A percentile compares a stretch with the other conserved stretches of the same genome.
phyloP scores from a whole-genome alignment of 495 filamentous ascomycete species.

The Penicillium cosmopolitanum region DNA sequence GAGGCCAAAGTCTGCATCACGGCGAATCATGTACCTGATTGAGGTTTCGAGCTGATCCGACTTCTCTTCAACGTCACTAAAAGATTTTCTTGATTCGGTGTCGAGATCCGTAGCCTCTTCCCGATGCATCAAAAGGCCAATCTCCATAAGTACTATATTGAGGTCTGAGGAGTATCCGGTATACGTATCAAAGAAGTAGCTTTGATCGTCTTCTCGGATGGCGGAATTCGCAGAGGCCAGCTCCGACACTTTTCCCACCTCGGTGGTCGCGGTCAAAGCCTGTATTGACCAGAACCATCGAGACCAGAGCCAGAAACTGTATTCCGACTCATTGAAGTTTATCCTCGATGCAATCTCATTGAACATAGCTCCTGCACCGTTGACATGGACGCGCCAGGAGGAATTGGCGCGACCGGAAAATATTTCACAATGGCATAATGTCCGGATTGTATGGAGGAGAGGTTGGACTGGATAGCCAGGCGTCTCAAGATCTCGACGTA shows the following conservation, averaged over 20 bases:
- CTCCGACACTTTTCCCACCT: constrained; percentile 7
- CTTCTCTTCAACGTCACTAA: not conserved
- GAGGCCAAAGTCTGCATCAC: constrained; percentile 11
- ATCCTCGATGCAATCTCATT: constrained; percentile 4
- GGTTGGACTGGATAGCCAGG: constrained; percentile 7
- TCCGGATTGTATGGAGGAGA: constrained; percentile 23
- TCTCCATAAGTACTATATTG: constrained; percentile 15
- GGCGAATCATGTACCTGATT: constrained; percentile 17
- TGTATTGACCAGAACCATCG: constrained; percentile 23
- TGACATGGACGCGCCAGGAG: constrained; percentile 21
- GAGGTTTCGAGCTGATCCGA: constrained; percentile 6
- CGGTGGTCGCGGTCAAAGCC: constrained; percentile 18
- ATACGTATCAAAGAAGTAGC: constrained; percentile 18
- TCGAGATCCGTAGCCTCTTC: not conserved
- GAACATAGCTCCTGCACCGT: constrained; percentile 21
- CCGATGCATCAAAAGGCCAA: constrained; percentile 9
- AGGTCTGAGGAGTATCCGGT: constrained; percentile 24
- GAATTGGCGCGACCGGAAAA: constrained; percentile 21
- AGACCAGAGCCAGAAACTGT: constrained; percentile 20
- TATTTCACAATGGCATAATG: constrained; percentile 23
- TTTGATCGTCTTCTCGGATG: constrained; percentile 6
- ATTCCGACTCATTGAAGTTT: constrained; percentile 4
- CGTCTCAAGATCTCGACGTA: constrained; percentile 18
- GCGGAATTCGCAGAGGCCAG: not conserved
- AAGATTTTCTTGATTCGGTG: not conserved